Conservation (phyloP, 768 basidiomycete genomes). For the Mycena metata region DNA sequence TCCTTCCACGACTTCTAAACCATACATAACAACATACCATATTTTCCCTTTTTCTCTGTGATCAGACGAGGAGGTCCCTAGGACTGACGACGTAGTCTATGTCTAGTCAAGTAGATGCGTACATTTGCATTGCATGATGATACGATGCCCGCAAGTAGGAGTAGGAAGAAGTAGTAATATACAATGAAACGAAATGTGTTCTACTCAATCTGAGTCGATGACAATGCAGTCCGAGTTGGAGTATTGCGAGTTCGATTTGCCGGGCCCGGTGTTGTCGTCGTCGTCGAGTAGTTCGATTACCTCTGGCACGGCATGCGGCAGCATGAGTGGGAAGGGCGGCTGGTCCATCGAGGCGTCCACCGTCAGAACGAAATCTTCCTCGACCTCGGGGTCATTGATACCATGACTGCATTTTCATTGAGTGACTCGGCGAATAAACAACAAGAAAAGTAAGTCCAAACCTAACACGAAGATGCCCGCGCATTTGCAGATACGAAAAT, state of each 20-base stretch:
- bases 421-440: not conserved
- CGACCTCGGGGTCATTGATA: conserved; percentile 30
- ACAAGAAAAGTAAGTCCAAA: not conserved
- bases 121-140: not conserved
- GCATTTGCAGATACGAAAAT: conserved; percentile 29
- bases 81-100: not conserved
- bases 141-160: not conserved
- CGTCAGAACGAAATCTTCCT: conserved; percentile 37
- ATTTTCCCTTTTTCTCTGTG: too few species aligned
- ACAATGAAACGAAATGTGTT: conserved; percentile 12
- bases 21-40: conserved; percentile 9
- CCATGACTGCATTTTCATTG: conserved; percentile 30
- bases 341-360: conserved; percentile 43
- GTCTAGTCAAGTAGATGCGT: not conserved
- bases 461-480: conserved; percentile 35
- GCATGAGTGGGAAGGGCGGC: conserved; percentile 40
- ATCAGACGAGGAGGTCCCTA: conserved; percentile 10
- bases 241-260: not conserved
- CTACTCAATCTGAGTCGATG: conserved; percentile 15
- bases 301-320: conserved; percentile 35
- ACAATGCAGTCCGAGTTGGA: not conserved
- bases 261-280: not conserved
- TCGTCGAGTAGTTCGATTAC: conserved; percentile 27
- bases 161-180: conserved; percentile 2
- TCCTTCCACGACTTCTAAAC: not conserved